phyloP scores from a whole-genome alignment of 1,284 basidiomycete genomes.

The Entoloma clypeatum region DNA sequence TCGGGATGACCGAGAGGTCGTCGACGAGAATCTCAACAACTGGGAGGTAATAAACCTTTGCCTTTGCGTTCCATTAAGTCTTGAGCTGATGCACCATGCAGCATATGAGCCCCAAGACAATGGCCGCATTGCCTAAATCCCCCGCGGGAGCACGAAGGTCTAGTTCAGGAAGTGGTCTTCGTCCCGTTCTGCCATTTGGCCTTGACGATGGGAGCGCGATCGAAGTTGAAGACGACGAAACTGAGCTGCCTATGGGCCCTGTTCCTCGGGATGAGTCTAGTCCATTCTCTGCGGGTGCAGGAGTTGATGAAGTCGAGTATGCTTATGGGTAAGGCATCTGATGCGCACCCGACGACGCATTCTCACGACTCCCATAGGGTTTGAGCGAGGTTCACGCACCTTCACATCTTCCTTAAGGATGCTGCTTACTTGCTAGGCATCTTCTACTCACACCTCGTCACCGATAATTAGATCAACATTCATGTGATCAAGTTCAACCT shows the following conservation, averaged over 20 bases:
- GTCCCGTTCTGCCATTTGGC: conserved; percentile 79
- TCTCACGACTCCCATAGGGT: conserved; percentile 7
- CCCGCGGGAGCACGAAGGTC: conserved; percentile 76
- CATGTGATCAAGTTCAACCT: too few species aligned
- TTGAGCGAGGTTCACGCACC: background rate
- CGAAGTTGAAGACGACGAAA: conserved; percentile 55
- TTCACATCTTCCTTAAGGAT: background rate
- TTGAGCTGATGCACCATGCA: conserved; percentile 27
- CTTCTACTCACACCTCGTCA: background rate
- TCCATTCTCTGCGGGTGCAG: conserved; percentile 71
- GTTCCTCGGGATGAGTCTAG: conserved; percentile 70
- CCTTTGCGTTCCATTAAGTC: conserved; percentile 8
- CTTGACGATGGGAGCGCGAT: conserved; percentile 70
- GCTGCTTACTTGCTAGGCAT: background rate
- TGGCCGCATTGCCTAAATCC: conserved; percentile 86
- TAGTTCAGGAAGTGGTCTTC: conserved; percentile 74
- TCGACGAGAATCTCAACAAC: conserved; percentile 82
- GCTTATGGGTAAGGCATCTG: conserved; percentile 65
- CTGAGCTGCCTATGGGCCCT: conserved; percentile 68
- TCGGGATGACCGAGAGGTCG: conserved; percentile 56
- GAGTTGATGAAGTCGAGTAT: conserved; percentile 86
- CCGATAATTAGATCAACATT: too few species aligned
- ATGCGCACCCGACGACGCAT: conserved; percentile 4
- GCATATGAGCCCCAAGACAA: conserved; percentile 93
- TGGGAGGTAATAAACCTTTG: conserved; percentile 73